These are phyloP conservation scores for Solanum dulcamara DNA, from an alignment of 257 asterid species.

Conservation along the genomic window DNA sequence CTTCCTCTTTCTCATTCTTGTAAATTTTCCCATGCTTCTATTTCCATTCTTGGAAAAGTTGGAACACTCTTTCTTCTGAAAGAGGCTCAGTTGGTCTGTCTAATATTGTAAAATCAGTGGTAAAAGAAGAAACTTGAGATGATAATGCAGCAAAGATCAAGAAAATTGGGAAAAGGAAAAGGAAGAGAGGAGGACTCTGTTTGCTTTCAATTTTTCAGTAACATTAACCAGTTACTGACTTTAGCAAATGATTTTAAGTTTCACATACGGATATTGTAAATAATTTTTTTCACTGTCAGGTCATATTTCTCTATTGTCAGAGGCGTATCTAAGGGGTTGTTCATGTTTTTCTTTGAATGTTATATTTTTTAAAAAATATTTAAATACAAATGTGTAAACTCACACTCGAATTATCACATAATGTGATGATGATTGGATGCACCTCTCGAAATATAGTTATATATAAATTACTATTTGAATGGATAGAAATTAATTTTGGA, in stretches of 20 bases:
- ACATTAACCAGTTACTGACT: neutral
- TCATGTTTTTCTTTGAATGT: too few species aligned
- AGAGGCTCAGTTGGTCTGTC: neutral
- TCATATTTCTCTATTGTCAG: neutral
- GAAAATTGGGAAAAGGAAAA: neutral
- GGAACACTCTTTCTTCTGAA: slow-evolving; percentile 3
- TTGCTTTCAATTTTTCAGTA: neutral
- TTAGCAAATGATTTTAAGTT: neutral
- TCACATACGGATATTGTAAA: too few species aligned
- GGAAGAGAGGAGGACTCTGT: neutral
- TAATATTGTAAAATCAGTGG: neutral
- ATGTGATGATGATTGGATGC: too few species aligned
- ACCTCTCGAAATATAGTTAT: too few species aligned
- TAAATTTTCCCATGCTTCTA: slow-evolving; percentile 15
- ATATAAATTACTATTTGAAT: too few species aligned
- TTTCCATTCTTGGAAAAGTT: slow-evolving; percentile 18
- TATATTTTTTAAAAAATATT: too few species aligned
- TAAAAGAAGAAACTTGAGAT: neutral
- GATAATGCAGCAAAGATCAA: neutral
- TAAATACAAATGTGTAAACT: too few species aligned
- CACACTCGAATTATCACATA: too few species aligned
- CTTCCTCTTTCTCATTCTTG: slow-evolving; percentile 9
- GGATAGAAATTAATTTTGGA: too few species aligned
- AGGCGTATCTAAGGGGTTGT: too few species aligned
- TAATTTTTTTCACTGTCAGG: neutral